phyloP scores from a whole-genome alignment of 139 green algal genomes.

The Auxenochlorella pyrenoidosa region DNA sequence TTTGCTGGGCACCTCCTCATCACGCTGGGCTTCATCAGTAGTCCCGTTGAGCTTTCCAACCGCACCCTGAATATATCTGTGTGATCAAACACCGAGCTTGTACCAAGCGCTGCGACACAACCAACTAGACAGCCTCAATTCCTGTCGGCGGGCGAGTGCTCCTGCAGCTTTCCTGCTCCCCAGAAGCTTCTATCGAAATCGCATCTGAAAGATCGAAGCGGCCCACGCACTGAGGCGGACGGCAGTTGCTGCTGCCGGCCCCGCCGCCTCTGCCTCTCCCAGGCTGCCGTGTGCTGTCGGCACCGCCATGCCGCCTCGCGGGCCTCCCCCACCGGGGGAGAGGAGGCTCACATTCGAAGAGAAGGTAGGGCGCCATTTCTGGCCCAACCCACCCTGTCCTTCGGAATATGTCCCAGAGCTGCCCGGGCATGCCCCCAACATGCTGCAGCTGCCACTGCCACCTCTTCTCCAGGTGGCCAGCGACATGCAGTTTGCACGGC shows the following conservation, averaged over 20 bases:
- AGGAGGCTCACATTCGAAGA: constrained; percentile 12
- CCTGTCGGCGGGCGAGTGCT: too few species aligned
- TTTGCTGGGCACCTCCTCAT: background rate
- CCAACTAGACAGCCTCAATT: too few species aligned
- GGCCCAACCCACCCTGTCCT: background rate
- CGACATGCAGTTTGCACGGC: background rate
- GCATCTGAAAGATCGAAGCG: too few species aligned
- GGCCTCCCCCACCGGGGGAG: background rate
- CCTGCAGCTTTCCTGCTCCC: too few species aligned
- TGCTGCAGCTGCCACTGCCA: too few species aligned
- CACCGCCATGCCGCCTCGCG: background rate
- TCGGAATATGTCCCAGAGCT: too few species aligned
- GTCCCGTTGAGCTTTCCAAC: too few species aligned
- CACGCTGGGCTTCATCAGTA: background rate
- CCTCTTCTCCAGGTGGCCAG: background rate
- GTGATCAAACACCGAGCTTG: too few species aligned
- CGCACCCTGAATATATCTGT: too few species aligned
- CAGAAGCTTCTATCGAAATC: too few species aligned
- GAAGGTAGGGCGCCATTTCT: background rate
- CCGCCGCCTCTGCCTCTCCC: background rate
- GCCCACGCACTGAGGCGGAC: background rate
- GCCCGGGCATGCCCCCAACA: too few species aligned
- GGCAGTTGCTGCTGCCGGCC: background rate
- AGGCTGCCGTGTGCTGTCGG: background rate
- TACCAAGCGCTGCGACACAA: too few species aligned